Base-by-base conservation (phyloP, 306 rosid species). In the Trifolium repens region DNA sequence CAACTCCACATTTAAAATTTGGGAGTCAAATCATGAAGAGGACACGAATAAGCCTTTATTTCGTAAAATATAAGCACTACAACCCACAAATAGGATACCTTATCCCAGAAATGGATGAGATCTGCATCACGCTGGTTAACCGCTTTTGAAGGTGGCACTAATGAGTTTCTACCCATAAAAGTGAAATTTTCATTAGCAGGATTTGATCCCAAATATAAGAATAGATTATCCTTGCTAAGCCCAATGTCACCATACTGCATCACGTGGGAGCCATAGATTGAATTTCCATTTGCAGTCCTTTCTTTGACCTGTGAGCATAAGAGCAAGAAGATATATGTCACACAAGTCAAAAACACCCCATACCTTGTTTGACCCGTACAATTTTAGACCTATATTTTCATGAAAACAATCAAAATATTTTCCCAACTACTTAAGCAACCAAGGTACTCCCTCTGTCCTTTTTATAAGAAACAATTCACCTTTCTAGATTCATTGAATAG, bases 111-210 rank as follows among this genome's bases (percentile, higher is more conserved):
- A 85, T 96, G 99, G 82, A 96, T 53, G n/a, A 96, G 93, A 89
- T 96, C 99, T 68, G 99, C 99, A 82, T 96, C 99, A 30, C 99
- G 91, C 82, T 96, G 98, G 87, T 92, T 92, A 77, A 84, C 85
- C 43, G 91, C 90, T 87, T 90, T 92, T 59, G 88, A 46, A 62
- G 91, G 83, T 58, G 83, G 89, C 87, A 85, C 89, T 84, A 94
- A 79, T 58, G 87, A 89, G 87, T 94, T 94, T 52, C 76, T 77
- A 9, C 74, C 88, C 72, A 80, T 66, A 70, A 74, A 88, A 67
- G 96, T 88, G 73, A 22, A 87, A 87, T 94, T 94, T 8, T 94
- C 98, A 73, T 94, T 94, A 46, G 90, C 97, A 53, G 99, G 96
- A 84, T 94, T 85, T 59, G 99, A 76, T 52, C 99, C 99, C 86